These are phyloP conservation scores for Trichoderma guizhouense DNA, from an alignment of 2,329 filamentous ascomycete genomes.

Conservation along the genomic window DNA sequence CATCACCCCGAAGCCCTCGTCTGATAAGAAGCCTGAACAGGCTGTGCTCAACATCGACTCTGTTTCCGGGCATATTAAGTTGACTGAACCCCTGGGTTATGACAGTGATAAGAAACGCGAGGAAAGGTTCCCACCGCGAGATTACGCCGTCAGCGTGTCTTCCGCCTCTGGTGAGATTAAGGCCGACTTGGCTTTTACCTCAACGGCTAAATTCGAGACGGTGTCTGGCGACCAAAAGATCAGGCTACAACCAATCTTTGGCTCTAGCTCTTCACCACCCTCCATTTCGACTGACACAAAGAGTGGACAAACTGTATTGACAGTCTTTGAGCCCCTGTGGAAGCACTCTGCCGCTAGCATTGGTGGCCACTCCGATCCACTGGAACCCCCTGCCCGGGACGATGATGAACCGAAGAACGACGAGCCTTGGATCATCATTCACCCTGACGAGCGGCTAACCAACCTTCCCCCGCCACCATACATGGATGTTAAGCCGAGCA, in stretches of 20 bases:
- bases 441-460: slow-evolving; percentile 1
- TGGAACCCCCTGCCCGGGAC: slow-evolving; percentile 4
- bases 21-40: slow-evolving; percentile 32
- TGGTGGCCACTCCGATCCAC: background rate
- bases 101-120: slow-evolving; percentile 21
- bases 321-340: slow-evolving; percentile 45
- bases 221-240: slow-evolving; percentile 42
- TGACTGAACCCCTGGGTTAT: slow-evolving; percentile 39
- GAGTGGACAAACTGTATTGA: slow-evolving; percentile 41
- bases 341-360: slow-evolving; percentile 20
- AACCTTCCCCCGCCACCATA: background rate
- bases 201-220: slow-evolving; percentile 34
- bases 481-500: background rate
- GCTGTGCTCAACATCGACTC: slow-evolving; percentile 42
- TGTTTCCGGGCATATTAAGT: slow-evolving; percentile 42
- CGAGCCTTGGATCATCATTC: slow-evolving; percentile 24
- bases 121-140: slow-evolving; percentile 40
- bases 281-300: slow-evolving; percentile 42
- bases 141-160: slow-evolving; percentile 45
- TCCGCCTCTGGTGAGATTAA: slow-evolving; percentile 44
- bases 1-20: slow-evolving; percentile 41
- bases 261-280: slow-evolving; percentile 25
- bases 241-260: slow-evolving; percentile 43
- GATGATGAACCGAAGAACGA: slow-evolving; percentile 6
- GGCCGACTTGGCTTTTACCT: slow-evolving; percentile 40